A percentile compares a stretch with the other conserved stretches of the same genome.
phyloP scores from a whole-genome alignment of 352 stramenopile species.

The Pythium aquatile region DNA sequence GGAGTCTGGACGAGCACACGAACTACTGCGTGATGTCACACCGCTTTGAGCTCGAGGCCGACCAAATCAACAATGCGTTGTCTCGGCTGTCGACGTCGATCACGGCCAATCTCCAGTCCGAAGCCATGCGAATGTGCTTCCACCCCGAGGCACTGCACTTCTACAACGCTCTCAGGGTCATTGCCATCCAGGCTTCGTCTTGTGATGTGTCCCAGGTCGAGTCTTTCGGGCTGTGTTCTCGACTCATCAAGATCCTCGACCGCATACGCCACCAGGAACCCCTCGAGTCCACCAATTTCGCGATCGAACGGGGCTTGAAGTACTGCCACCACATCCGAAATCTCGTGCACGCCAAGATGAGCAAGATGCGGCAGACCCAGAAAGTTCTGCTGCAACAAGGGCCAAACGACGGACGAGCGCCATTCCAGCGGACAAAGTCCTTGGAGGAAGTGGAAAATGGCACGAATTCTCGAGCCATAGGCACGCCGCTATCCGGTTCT shows the following conservation, averaged over 20 bases:
- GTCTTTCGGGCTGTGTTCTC: constrained; percentile 71
- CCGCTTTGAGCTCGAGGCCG: constrained; percentile 69
- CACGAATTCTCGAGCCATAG: not conserved
- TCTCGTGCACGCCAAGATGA: constrained; percentile 87
- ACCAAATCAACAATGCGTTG: constrained; percentile 73
- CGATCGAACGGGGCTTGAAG: constrained; percentile 49
- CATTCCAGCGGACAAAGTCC: constrained; percentile 79
- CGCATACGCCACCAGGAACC: constrained; percentile 59
- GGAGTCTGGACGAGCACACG: constrained; percentile 66
- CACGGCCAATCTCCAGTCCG: constrained; percentile 44
- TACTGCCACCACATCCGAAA: constrained; percentile 61
- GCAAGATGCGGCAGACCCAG: constrained; percentile 79
- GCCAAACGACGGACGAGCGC: constrained; percentile 35
- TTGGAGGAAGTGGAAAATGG: constrained; percentile 61
- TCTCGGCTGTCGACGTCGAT: constrained; percentile 56
- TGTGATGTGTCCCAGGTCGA: constrained; percentile 76
- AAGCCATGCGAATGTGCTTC: constrained; percentile 43
- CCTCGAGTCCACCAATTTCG: constrained; percentile 37
- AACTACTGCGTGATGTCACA: constrained; percentile 81
- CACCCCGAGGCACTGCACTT: constrained; percentile 62
- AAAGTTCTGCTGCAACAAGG: constrained; percentile 75
- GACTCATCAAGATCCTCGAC: constrained; percentile 78
- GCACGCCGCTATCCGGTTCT: constrained; percentile 5
- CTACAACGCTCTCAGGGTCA: constrained; percentile 64
- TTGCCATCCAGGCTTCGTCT: constrained; percentile 65